Percentiles rank a stretch among this genome's conserved stretches.
Evolutionary conservation across 495 filamentous ascomycete species (phyloP).

Genomic region (Podospora bellae-mahoneyi): DNA sequence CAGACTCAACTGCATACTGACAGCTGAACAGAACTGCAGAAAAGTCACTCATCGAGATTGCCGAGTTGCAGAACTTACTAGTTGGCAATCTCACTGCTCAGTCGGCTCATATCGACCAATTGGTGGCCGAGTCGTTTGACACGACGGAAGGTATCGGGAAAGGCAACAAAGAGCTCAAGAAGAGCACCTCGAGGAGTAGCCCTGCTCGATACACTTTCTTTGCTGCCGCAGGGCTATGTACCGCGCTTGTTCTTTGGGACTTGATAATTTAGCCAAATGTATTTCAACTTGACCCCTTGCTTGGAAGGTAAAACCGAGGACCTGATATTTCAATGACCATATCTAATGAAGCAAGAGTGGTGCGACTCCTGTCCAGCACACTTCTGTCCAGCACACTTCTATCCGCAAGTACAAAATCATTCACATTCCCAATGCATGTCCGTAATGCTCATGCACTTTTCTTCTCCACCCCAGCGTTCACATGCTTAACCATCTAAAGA

Average conservation of each 20-base stretch:
- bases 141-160: constrained; percentile 82
- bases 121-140: constrained; percentile 77
- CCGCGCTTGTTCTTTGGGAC: constrained; percentile 88
- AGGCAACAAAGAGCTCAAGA: constrained; percentile 88
- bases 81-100: constrained; percentile 80
- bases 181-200: constrained; percentile 74
- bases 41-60: constrained; percentile 86
- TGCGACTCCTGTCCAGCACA: not conserved
- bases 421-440: not conserved
- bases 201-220: constrained; percentile 88
- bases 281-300: not conserved
- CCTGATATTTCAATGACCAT: not conserved
- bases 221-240: constrained; percentile 75
- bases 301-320: not conserved
- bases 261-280: constrained; percentile 62
- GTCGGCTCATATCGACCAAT: constrained; percentile 77
- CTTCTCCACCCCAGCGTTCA: not conserved
- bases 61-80: constrained; percentile 84
- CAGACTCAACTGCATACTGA: not conserved
- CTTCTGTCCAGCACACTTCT: not conserved
- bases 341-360: not conserved
- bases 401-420: not conserved
- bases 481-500: not conserved
- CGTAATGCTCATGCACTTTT: not conserved
- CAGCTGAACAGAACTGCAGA: constrained; percentile 69